These are phyloP conservation scores for Sanghuangporus baumii DNA, from an alignment of 1,284 basidiomycete species.

Conservation along the genomic window DNA sequence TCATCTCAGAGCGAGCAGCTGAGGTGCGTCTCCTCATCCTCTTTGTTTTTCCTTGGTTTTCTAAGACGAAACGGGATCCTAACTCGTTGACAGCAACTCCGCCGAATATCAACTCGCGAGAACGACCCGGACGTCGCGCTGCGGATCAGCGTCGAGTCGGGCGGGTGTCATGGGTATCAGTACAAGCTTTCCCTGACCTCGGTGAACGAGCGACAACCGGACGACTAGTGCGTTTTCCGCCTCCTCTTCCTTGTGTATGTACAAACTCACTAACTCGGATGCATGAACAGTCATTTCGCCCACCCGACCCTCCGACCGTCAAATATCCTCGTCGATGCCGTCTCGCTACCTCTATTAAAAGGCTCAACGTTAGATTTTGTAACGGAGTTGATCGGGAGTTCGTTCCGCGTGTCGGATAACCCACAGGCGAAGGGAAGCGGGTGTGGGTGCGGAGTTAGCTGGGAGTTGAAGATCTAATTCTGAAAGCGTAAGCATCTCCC, in stretches of 20 bases:
- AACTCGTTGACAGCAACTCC: constrained; percentile 75
- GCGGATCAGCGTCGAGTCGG: constrained; percentile 78
- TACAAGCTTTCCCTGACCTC: constrained; percentile 81
- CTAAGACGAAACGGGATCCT: neutral
- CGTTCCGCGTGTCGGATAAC: constrained; percentile 74
- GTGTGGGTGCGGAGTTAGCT: constrained; percentile 89
- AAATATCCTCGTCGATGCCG: constrained; percentile 74
- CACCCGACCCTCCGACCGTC: constrained; percentile 66
- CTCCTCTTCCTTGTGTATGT: neutral
- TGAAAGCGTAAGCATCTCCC: neutral
- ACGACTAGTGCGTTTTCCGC: constrained; percentile 69
- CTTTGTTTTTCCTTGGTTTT: neutral
- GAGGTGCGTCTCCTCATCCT: constrained; percentile 41
- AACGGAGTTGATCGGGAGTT: constrained; percentile 87
- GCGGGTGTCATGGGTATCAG: constrained; percentile 91
- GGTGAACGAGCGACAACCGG: constrained; percentile 37
- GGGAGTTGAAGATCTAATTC: constrained; percentile 67
- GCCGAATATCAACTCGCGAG: constrained; percentile 51
- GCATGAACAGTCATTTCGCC: constrained; percentile 46
- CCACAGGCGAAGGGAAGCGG: constrained; percentile 82
- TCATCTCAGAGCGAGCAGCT: constrained; percentile 65
- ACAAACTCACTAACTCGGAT: neutral
- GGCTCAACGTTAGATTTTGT: constrained; percentile 85
- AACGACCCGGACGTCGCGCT: constrained; percentile 58
- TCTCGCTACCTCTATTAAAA: constrained; percentile 74